Evolutionary conservation across 805 yeast genomes (phyloP).

Genomic region (Saccharomycopsis babjevae): DNA sequence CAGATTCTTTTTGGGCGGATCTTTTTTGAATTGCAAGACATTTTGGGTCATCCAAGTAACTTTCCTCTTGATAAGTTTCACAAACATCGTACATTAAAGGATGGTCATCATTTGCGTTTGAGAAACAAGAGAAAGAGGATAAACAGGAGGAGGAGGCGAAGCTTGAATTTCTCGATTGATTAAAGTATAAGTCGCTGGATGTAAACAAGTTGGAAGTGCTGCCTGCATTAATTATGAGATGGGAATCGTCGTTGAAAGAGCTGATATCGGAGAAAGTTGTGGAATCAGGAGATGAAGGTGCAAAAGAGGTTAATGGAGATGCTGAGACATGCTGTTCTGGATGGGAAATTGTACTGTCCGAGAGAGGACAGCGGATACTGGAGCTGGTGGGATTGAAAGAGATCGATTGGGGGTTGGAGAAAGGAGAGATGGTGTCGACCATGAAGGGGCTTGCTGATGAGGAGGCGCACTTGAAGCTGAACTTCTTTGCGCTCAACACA

Average conservation of each 20-base stretch:
- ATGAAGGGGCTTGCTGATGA: neutral
- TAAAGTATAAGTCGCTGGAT: neutral
- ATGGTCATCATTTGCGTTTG: slow-evolving; percentile 9
- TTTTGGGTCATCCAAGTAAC: neutral
- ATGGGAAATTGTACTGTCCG: neutral
- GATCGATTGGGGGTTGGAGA: neutral
- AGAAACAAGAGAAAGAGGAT: slow-evolving; percentile 7
- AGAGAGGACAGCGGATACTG: neutral
- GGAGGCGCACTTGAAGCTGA: slow-evolving; percentile 7
- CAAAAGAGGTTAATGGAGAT: neutral
- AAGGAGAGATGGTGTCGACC: neutral
- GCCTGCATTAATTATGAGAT: neutral
- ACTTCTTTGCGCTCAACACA: slow-evolving; percentile 15
- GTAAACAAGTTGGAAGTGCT: neutral
- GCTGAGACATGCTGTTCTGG: neutral
- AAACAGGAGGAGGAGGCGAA: slow-evolving; percentile 5
- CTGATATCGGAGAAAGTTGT: slow-evolving; percentile 9
- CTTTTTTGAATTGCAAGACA: neutral
- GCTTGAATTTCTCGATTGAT: neutral
- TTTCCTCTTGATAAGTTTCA: neutral
- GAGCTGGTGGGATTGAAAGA: neutral
- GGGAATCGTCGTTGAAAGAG: slow-evolving; percentile 3
- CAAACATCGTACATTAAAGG: slow-evolving; percentile 2
- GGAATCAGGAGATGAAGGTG: slow-evolving; percentile 15
- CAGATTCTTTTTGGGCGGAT: neutral